A percentile compares a stretch with the other conserved stretches of the same genome.
Evolutionary conservation across 305 asterid genomes (phyloP).

Genomic region (Galium porrigens): DNA sequence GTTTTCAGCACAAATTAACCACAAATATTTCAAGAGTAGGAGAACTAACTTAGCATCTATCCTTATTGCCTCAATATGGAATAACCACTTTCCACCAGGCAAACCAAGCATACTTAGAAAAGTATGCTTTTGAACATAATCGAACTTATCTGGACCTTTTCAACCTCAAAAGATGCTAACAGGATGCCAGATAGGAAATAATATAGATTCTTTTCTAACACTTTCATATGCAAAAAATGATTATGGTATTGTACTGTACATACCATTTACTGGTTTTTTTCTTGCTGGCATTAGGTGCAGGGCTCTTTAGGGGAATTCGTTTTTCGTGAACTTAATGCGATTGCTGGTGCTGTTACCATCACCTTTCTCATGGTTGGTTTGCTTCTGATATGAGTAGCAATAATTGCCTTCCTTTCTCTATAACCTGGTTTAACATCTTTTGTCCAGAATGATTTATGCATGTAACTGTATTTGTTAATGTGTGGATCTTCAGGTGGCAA

Average conservation of each 20-base stretch:
- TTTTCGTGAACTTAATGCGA: constrained; percentile 81
- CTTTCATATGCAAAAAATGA: background rate
- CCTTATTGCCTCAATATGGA: background rate
- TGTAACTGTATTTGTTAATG: constrained; percentile 3
- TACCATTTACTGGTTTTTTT: constrained; percentile 14
- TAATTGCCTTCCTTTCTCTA: background rate
- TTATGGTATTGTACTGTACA: constrained; percentile 3
- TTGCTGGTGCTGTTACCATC: constrained; percentile 90
- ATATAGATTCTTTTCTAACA: background rate
- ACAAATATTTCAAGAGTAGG: background rate
- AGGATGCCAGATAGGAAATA: background rate
- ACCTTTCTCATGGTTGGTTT: constrained; percentile 79
- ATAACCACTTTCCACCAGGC: background rate
- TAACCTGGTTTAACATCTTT: background rate
- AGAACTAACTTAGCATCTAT: background rate
- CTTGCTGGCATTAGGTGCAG: constrained; percentile 39
- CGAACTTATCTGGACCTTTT: background rate
- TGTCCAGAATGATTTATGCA: background rate
- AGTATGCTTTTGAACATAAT: background rate
- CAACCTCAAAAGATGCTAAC: background rate
- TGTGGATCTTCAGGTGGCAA: constrained; percentile 57
- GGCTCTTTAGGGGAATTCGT: constrained; percentile 44
- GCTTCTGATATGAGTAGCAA: constrained; percentile 19
- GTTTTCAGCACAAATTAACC: constrained; percentile 4
- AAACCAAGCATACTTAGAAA: background rate